phyloP scores from a whole-genome alignment of 495 filamentous ascomycete genomes.

The Penicillium alfredii region DNA sequence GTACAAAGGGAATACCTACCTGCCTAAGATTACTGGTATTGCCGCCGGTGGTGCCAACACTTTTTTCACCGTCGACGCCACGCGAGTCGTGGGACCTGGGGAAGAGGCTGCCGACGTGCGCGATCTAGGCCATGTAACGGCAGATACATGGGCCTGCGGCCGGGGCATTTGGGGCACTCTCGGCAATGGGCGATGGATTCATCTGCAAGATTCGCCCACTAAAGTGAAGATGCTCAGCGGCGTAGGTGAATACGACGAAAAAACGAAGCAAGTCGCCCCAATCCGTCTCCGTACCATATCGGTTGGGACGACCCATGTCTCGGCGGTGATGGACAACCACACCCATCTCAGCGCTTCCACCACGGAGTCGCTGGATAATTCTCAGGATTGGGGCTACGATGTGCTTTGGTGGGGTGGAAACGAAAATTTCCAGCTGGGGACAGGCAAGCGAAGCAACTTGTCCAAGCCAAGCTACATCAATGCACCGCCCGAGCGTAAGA shows the following conservation, averaged over 20 bases:
- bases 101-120: conserved; percentile 36
- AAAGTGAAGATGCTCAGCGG: conserved; percentile 81
- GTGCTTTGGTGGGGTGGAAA: conserved; percentile 92
- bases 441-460: conserved; percentile 77
- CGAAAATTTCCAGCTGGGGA: conserved; percentile 88
- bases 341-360: conserved; percentile 51
- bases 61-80: conserved; percentile 80
- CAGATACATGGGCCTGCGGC: conserved; percentile 82
- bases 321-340: conserved; percentile 75
- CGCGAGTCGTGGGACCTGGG: conserved; percentile 42
- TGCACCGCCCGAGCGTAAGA: conserved; percentile 53
- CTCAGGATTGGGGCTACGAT: conserved; percentile 74
- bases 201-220: conserved; percentile 68
- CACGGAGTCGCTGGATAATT: conserved; percentile 39
- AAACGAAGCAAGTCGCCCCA: conserved; percentile 55
- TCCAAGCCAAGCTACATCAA: conserved; percentile 69
- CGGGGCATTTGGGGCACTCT: conserved; percentile 77
- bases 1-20: conserved; percentile 55
- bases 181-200: conserved; percentile 85
- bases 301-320: conserved; percentile 71
- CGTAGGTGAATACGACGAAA: conserved; percentile 81
- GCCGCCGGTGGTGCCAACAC: conserved; percentile 80
- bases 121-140: conserved; percentile 49
- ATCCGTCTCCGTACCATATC: conserved; percentile 69
- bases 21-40: conserved; percentile 61